Conservation (phyloP, 176 grass and related monocot species). For the Rhynchospora tenuis region DNA sequence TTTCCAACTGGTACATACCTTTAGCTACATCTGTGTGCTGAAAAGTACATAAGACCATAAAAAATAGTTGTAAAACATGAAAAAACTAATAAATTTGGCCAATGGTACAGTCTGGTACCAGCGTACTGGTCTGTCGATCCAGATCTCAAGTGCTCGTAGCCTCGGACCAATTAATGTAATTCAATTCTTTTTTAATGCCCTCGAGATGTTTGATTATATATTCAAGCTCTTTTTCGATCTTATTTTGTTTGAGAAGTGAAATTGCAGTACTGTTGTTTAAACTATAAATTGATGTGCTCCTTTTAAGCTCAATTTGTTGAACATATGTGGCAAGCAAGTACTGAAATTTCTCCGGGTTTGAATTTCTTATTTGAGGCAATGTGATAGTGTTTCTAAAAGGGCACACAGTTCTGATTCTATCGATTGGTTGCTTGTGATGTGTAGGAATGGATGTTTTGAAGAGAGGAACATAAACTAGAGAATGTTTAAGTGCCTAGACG, state of each 20-base stretch:
- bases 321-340: background rate
- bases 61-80: too few relatives aligned
- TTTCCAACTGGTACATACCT: too few relatives aligned
- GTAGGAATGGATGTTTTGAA: background rate
- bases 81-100: too few relatives aligned
- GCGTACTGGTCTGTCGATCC: too few relatives aligned
- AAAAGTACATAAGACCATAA: too few relatives aligned
- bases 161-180: background rate
- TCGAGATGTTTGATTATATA: background rate
- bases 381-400: background rate
- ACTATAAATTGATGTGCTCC: background rate
- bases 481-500: slow-evolving; percentile 94
- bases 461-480: slow-evolving; percentile 27
- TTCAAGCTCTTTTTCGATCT: background rate
- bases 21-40: too few relatives aligned
- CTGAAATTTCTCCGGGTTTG: background rate
- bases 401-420: background rate
- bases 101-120: too few relatives aligned
- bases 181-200: background rate
- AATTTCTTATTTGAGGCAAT: background rate
- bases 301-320: background rate
- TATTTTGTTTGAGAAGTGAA: background rate
- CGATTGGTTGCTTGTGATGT: background rate
- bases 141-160: too few relatives aligned
- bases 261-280: background rate